Evolutionary conservation across 768 basidiomycete genomes (phyloP).

Genomic region (Kwoniella heveanensis): DNA sequence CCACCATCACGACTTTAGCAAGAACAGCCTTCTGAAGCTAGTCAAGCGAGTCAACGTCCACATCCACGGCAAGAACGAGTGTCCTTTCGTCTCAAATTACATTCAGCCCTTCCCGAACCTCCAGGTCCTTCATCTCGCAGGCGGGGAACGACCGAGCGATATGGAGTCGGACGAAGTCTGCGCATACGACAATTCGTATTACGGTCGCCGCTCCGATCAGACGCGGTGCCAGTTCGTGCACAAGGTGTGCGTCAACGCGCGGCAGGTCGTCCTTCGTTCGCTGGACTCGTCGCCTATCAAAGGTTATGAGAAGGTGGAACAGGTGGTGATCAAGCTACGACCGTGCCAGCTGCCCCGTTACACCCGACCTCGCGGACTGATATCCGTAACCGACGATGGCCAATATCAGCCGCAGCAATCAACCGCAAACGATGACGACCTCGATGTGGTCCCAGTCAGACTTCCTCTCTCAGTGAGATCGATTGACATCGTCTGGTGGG

Average conservation of each 20-base stretch:
- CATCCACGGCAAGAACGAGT: conserved; percentile 16
- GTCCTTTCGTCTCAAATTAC: conserved; percentile 18
- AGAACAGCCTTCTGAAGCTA: conserved; percentile 9
- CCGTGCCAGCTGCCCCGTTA: conserved; percentile 19
- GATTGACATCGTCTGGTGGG: conserved; percentile 16
- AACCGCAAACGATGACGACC: neutral
- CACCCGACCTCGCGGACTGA: neutral
- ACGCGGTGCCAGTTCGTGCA: conserved; percentile 13
- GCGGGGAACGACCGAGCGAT: neutral
- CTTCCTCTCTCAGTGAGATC: neutral
- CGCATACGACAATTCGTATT: neutral
- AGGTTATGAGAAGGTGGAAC: conserved; percentile 1
- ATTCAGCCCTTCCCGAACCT: conserved; percentile 17
- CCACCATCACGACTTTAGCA: conserved; percentile 1
- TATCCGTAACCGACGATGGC: neutral
- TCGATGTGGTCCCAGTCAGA: neutral
- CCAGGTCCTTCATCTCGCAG: conserved; percentile 8
- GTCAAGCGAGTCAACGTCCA: conserved; percentile 3
- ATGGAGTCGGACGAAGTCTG: conserved; percentile 2
- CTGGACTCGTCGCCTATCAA: conserved; percentile 1
- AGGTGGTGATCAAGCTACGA: conserved; percentile 5
- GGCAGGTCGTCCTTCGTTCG: conserved; percentile 6
- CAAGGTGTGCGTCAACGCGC: conserved; percentile 8
- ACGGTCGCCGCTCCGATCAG: neutral
- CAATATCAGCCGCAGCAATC: too few relatives aligned